Evolutionary conservation across 139 green algal genomes (phyloP), one percentile per base, ranked within the genome.

Genomic region (Closterium sp.): DNA sequence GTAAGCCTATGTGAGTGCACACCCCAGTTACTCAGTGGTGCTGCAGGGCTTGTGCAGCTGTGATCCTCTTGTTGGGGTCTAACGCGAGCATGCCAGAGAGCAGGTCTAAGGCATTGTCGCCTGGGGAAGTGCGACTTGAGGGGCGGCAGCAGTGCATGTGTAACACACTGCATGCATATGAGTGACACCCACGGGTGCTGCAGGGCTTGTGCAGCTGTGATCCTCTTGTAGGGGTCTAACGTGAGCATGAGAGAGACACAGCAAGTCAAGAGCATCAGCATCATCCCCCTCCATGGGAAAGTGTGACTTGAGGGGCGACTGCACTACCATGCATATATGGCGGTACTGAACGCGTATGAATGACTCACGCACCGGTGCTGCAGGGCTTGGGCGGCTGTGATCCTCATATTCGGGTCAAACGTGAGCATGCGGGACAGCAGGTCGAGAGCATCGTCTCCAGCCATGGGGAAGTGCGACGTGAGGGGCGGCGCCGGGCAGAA

Each of bases 181-280:
- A n/a, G n/a, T 38, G 32, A 3, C 3, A 38, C 38, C 6, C 85
- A 90, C 87, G 5, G 38, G 87, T 90, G 87, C 19, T 90, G 27
- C 87, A 90, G 42, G 7, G 87, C 87, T 21, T 90, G 87, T 9
- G 27, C 27, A 10, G 87, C 87, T 2, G 87, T 85, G 5, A 90
- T 90, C 9, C 87, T 38, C 42, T 38, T 73, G 87, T 90, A 86
- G 13, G 87, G 87, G 24, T 90, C 45, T 86, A 92, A 93, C 13
- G 88, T 32, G 38, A 95, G 88, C 91, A 95, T 92, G 28, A 31
- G 70, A 21, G 24, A 32, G 27, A n/a, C n/a, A n/a, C n/a, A 95
- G 91, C n/a, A 95, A 42, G 89, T 95, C 91, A 4, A 94, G 79
- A 10, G 50, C 84, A n/a, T n/a, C n/a, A n/a, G n/a, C n/a, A 42